Evolutionary conservation across 805 yeast genomes (phyloP), one percentile per base, ranked within the genome.

Genomic region (Candida alai): DNA sequence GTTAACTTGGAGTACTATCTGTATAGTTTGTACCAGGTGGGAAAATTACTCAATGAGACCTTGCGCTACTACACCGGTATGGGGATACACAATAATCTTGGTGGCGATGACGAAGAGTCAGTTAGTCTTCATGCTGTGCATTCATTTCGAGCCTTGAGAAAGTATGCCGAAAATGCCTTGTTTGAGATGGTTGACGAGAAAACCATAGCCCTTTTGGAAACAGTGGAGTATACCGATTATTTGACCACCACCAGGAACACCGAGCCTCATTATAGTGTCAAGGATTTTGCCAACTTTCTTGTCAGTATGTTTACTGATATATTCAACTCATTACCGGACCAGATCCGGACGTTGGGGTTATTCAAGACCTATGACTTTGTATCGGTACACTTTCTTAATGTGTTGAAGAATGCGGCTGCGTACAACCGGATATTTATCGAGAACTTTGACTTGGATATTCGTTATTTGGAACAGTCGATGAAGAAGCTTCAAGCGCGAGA

Each of bases 1-100:
- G 82, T 93, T 38, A 88, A 93, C 54, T 64, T 90, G 48, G 96
- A 90, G 52, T 86, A 84, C 54, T 90, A 89, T 55, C 70, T 84
- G 26, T 77, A 70, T 46, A 86, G 95, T 36, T 74, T 89, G 7
- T 66, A 68, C 34, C 88, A 83, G 53, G 68, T 90, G 31, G 80
- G 78, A n/a, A 62, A 64, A 32, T 49, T 64, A 36, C 54, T 68
- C 21, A 65, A 65, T 41, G 43, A 56, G 12, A 54, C 56, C 33
- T 61, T 65, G 36, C 54, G 62, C 27, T 43, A 44, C 21, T 65
- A 57, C 54, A 52, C 69, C 39, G 68, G 67, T 29, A 42, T 58
- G 37, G 62, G 70, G 42, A 45, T 60, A 41, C 54, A 63, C 51
- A 61, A 64, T 41, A 62, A 63, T 32, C n/a, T n/a, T n/a, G n/a